Base-by-base conservation (phyloP, 2,329 filamentous ascomycete species). In the Fusarium austroafricanum region DNA sequence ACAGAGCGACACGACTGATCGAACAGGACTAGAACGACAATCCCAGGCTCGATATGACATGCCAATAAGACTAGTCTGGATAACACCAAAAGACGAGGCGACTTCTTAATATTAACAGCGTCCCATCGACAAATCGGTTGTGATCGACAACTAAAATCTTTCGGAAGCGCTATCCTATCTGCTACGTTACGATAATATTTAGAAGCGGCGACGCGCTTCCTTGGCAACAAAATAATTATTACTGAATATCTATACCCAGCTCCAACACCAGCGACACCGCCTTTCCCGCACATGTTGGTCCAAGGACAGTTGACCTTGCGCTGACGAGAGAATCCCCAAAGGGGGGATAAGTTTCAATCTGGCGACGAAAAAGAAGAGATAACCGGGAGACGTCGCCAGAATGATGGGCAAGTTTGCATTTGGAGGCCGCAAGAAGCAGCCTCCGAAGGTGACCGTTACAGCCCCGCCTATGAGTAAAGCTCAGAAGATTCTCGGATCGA, bases 351-450 rank as follows among this genome's bases (percentile, higher is more conserved):
- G 12, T 52, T 53, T 29, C 54, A 51, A 52, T 35, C 55, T 60
- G 63, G 63, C 62, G 56, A 61, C 42, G 47, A 39, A 61, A 70
- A 28, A 49, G 33, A n/a, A 39, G 38, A 54, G 11, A 47, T 28
- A 45, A 18, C 40, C 18, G 46, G 54, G 44, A 47, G 42, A 50
- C 55, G 49, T 58, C 55, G 39, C 31, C 33, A 31, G 31, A 57
- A 68, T 37, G 18, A 76, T 76, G 75, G 67, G 66, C 60, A 75
- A 73, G 53, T 76, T 76, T 57, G 63, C 70, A 4, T 75, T 75
- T 28, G 61, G 68, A 23, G 57, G 72, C 47, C 72, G 72, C 71
- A 74, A 74, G 66, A 74, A 74, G 72, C 71, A 73, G 62, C 54
- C 72, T 33, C 72, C 72, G 15, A 65, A 69, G 47, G 72, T 74